Evolutionary conservation across 2,329 filamentous ascomycete genomes (phyloP), one percentile per base, ranked within the genome.

Genomic region (Epicoccum nigrum): DNA sequence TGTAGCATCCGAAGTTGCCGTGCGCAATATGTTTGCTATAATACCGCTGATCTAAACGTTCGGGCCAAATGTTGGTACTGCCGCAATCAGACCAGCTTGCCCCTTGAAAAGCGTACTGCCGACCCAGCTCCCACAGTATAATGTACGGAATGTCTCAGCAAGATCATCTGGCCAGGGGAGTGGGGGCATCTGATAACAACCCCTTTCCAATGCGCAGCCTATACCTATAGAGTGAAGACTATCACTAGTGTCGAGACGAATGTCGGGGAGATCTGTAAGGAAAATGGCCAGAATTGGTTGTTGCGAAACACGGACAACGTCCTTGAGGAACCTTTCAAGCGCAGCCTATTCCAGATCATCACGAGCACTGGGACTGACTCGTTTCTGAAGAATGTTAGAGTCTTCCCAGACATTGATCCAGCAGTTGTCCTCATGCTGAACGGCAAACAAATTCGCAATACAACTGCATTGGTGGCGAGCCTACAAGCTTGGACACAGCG

Each of bases 11-110:
- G 39, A 1, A 60, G 62, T 7, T 82, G 80, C 61, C 73, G 78
- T 9, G 77, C 73, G 1, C 79, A 81, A 60, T 83, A 82, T 56
- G 74, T 81, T 21, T 76, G 81, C 4, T 82, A 82, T 59, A 72
- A 77, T 33, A 59, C 71, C 2, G 63, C 72, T 3, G 56, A 58
- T 1, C 68, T 81, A n/a, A 71, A 68, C 0, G 75, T 79, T 1
- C 75, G 74, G 1, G 59, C 79, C 23, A 82, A 82, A 60, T 82
- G 80, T 60, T 69, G 76, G 60, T 81, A 77, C 63, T 82, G 79
- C 57, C 75, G 79, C 11, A 42, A 46, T n/a, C 56, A 60, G 38
- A 21, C 42, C 32, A 5, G 25, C 5, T 21, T 46, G 15, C 31
- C 44, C 2, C 23, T 21, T 17, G 17, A 45, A 4, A 38, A 55